Percentiles rank a stretch among this genome's conserved stretches.
Evolutionary conservation across 116 monocot genomes (phyloP).

Genomic region (Phalaenopsis hybrid): DNA sequence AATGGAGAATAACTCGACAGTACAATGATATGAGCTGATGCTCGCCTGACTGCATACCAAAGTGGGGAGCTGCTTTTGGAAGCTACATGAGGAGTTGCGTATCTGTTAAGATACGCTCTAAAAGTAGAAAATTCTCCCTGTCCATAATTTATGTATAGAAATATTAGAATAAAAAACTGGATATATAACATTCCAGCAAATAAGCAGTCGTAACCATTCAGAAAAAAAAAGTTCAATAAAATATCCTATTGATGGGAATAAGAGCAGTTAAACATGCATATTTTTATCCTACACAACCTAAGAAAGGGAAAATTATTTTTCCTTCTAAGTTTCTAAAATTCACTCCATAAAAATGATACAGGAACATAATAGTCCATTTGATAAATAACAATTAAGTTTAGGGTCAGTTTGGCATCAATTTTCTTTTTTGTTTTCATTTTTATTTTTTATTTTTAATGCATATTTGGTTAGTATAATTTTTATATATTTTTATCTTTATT

Average conservation of each 20-base stretch:
- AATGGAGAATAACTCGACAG: conserved; percentile 96
- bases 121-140: conserved; percentile 62
- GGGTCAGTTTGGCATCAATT: too few relatives aligned
- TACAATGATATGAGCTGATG: conserved; percentile 87
- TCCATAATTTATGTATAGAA: conserved; percentile 1
- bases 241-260: background rate
- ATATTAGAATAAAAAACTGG: background rate
- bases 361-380: background rate
- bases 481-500: too few relatives aligned
- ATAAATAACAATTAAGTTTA: background rate
- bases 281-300: background rate
- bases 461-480: too few relatives aligned
- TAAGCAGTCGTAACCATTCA: background rate
- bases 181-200: background rate
- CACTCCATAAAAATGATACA: background rate
- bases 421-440: too few relatives aligned
- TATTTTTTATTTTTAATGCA: too few relatives aligned
- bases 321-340: background rate
- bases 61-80: conserved; percentile 87
- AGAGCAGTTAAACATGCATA: background rate
- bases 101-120: conserved; percentile 71
- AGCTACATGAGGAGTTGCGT: conserved; percentile 56
- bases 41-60: conserved; percentile 90
- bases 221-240: conserved; percentile 3
- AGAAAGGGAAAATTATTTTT: background rate